phyloP scores from a whole-genome alignment of 257 asterid genomes.

The Solanum dulcamara region DNA sequence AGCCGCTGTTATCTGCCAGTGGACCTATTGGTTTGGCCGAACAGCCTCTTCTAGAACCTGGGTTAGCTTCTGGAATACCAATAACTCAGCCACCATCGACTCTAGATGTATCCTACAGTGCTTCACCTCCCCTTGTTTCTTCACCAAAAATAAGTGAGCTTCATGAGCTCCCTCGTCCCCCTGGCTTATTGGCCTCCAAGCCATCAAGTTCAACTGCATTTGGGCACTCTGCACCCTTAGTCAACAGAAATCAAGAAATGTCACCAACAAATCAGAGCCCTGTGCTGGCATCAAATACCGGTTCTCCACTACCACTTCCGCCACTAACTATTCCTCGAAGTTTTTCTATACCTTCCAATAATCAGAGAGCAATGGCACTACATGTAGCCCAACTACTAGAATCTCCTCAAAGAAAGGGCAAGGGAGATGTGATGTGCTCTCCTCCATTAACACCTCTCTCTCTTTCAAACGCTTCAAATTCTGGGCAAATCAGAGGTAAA shows the following conservation, averaged over 20 bases:
- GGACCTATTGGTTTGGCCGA: slow-evolving; percentile 52
- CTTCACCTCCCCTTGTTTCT: slow-evolving; percentile 54
- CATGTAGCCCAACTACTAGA: slow-evolving; percentile 48
- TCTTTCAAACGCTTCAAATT: slow-evolving; percentile 43
- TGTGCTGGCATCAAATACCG: slow-evolving; percentile 28
- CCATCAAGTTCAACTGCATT: slow-evolving; percentile 29
- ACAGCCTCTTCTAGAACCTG: slow-evolving; percentile 34
- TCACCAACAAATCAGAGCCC: slow-evolving; percentile 56
- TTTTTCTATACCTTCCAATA: slow-evolving; percentile 65
- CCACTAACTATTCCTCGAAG: slow-evolving; percentile 59
- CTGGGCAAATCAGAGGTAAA: slow-evolving; percentile 63
- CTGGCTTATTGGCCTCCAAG: slow-evolving; percentile 50
- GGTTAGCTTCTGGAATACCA: slow-evolving; percentile 33
- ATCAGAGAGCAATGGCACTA: slow-evolving; percentile 36
- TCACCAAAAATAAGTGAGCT: slow-evolving; percentile 87
- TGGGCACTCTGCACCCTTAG: slow-evolving; percentile 85
- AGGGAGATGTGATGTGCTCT: slow-evolving; percentile 37
- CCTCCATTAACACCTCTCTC: slow-evolving; percentile 83
- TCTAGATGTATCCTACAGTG: slow-evolving; percentile 33
- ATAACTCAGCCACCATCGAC: slow-evolving; percentile 34
- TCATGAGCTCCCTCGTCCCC: slow-evolving; percentile 97
- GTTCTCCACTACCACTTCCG: slow-evolving; percentile 73
- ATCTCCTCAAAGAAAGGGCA: slow-evolving; percentile 36
- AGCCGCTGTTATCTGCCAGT: slow-evolving; percentile 31
- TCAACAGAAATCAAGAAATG: slow-evolving; percentile 40